Evolutionary conservation across 176 grass and related monocot species (phyloP).

Genomic region (Typha latifolia): DNA sequence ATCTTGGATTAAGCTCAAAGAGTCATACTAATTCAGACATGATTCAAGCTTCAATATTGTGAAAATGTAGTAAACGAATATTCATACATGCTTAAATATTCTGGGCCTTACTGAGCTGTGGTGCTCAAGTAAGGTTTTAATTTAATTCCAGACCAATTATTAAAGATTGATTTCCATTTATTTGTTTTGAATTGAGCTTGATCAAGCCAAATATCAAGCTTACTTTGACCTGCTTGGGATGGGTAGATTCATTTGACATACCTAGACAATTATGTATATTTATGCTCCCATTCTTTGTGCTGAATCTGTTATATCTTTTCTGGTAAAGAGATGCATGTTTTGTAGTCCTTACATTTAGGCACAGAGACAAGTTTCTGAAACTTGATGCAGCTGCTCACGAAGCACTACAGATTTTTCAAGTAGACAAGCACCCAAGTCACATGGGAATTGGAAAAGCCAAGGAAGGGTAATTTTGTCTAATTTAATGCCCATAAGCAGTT

Average conservation of each 20-base stretch:
- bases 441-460: slow-evolving; percentile 98
- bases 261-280: neutral
- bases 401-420: slow-evolving; percentile 93
- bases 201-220: neutral
- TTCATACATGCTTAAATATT: too few relatives aligned
- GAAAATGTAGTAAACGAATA: too few relatives aligned
- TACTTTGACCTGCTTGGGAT: neutral
- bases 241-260: neutral
- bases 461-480: slow-evolving; percentile 65
- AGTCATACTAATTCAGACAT: too few relatives aligned
- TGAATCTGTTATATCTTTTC: neutral
- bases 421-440: slow-evolving; percentile 90
- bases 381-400: slow-evolving; percentile 89
- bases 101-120: too few relatives aligned
- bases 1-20: too few relatives aligned
- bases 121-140: too few relatives aligned
- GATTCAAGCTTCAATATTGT: too few relatives aligned
- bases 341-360: slow-evolving; percentile 21
- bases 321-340: neutral
- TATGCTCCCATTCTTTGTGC: neutral
- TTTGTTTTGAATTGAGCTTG: too few relatives aligned
- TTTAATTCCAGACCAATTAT: too few relatives aligned
- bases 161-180: too few relatives aligned
- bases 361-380: slow-evolving; percentile 93
- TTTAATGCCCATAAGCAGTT: slow-evolving; percentile 8